These are phyloP conservation scores for Chlorencoelia australis DNA, from an alignment of 2,329 filamentous ascomycete species.

Conservation along the genomic window DNA sequence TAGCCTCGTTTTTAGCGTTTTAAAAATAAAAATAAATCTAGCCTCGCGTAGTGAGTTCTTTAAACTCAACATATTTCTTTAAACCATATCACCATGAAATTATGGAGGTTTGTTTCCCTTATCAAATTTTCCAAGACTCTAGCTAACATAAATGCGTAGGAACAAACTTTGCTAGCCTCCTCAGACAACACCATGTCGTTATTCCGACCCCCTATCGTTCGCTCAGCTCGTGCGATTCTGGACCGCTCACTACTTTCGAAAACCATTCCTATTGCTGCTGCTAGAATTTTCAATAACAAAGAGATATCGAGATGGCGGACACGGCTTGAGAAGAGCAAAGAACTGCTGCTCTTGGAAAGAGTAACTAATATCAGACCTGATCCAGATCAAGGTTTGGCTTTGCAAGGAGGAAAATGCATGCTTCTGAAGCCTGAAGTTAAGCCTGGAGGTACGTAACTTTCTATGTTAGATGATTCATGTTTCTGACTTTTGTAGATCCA, in stretches of 20 bases:
- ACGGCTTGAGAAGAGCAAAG: slow-evolving; percentile 52
- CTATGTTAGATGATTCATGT: neutral
- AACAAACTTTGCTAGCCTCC: slow-evolving; percentile 9
- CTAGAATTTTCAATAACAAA: slow-evolving; percentile 63
- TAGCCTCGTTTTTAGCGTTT: slow-evolving; percentile 4
- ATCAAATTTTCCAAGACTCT: neutral
- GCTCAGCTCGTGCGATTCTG: slow-evolving; percentile 61
- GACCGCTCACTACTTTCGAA: slow-evolving; percentile 78
- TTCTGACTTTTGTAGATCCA: slow-evolving; percentile 38
- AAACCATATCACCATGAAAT: slow-evolving; percentile 15
- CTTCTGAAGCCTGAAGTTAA: slow-evolving; percentile 48
- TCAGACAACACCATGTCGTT: slow-evolving; percentile 39
- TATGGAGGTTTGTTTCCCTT: slow-evolving; percentile 18
- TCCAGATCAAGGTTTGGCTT: slow-evolving; percentile 43
- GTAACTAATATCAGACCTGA: slow-evolving; percentile 53
- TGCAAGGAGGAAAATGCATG: slow-evolving; percentile 50
- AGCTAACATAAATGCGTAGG: slow-evolving; percentile 11
- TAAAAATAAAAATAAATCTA: no score
- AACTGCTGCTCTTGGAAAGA: slow-evolving; percentile 55
- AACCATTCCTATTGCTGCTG: slow-evolving; percentile 66
- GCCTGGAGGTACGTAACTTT: slow-evolving; percentile 31
- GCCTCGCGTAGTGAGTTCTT: no score
- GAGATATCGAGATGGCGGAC: slow-evolving; percentile 65
- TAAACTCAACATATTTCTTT: slow-evolving; percentile 2
- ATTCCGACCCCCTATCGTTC: slow-evolving; percentile 72